Conservation (phyloP, 78 protist species). For the Chrysochromulina tobinii region DNA sequence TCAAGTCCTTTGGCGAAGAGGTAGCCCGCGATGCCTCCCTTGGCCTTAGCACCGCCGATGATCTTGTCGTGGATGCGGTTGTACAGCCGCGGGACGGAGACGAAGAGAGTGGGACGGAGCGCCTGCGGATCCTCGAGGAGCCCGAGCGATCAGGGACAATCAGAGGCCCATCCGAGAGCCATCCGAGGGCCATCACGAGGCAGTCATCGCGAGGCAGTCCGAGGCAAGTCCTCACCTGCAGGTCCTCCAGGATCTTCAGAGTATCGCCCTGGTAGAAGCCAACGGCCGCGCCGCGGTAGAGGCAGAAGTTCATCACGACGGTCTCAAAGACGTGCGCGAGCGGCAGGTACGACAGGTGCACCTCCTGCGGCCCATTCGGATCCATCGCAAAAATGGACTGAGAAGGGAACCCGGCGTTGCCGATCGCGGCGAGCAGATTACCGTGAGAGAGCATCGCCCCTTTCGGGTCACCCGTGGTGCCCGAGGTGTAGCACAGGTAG, state of each 20-base stretch:
- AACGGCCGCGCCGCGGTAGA: slow-evolving; percentile 48
- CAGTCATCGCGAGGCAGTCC: too few species aligned
- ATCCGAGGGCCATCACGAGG: too few species aligned
- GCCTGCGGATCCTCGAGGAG: slow-evolving; percentile 74
- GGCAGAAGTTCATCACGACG: background rate
- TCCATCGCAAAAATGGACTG: background rate
- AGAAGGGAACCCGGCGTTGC: background rate
- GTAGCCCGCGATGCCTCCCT: background rate
- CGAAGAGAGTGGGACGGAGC: slow-evolving; percentile 87
- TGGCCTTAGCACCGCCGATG: slow-evolving; percentile 37
- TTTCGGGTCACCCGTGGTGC: slow-evolving; percentile 87
- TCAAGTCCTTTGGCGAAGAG: slow-evolving; percentile 67
- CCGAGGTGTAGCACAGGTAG: slow-evolving; percentile 59
- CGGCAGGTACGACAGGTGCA: slow-evolving; percentile 87
- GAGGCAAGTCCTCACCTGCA: too few species aligned
- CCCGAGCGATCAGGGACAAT: background rate
- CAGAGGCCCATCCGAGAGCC: too few species aligned
- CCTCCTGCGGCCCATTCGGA: slow-evolving; percentile 25
- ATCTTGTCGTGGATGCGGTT: slow-evolving; percentile 76
- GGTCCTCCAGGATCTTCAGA: slow-evolving; percentile 65
- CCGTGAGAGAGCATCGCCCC: slow-evolving; percentile 82
- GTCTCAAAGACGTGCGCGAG: slow-evolving; percentile 93
- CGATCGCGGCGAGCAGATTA: slow-evolving; percentile 60
- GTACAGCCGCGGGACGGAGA: slow-evolving; percentile 92
- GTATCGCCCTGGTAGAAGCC: slow-evolving; percentile 53